These are phyloP conservation scores for Wickerhamomyces silvicola DNA, from an alignment of 805 yeast species.

Conservation along the genomic window DNA sequence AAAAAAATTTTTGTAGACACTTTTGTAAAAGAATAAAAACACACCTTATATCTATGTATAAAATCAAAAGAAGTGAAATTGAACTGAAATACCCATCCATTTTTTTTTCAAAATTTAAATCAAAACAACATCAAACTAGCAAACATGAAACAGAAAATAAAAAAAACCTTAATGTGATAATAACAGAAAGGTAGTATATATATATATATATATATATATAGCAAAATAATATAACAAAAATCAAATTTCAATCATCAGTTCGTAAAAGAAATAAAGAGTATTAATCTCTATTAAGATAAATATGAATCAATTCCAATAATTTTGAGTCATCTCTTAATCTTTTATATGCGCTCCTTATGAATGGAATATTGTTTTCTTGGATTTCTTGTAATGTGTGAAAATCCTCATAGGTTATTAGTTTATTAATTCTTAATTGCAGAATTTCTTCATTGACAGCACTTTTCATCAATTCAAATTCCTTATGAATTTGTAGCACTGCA, in stretches of 20 bases:
- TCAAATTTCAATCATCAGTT: not conserved
- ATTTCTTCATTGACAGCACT: conserved; percentile 15
- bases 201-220: no score
- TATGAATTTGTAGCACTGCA: conserved; percentile 16
- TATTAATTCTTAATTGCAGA: conserved; percentile 12
- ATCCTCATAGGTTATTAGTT: conserved; percentile 13
- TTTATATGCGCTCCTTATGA: conserved; percentile 17
- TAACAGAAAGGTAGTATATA: no score
- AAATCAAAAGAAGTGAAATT: no score
- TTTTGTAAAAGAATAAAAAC: no score
- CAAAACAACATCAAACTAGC: no score
- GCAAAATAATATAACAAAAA: no score
- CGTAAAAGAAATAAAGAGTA: not conserved
- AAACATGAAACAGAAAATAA: no score
- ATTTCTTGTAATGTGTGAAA: conserved; percentile 12
- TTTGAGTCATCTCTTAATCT: conserved; percentile 15
- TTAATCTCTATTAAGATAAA: conserved; percentile 14
- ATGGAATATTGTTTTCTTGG: conserved; percentile 14
- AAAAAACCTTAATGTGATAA: no score
- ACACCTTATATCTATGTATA: no score
- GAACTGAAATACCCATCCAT: no score
- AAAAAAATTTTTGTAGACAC: no score
- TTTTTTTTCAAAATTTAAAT: no score
- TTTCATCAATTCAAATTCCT: conserved; percentile 18
- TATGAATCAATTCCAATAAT: conserved; percentile 15